These are phyloP conservation scores for Mycotypha africana DNA, from an alignment of 371 early-diverging fungal genomes.

Conservation along the genomic window DNA sequence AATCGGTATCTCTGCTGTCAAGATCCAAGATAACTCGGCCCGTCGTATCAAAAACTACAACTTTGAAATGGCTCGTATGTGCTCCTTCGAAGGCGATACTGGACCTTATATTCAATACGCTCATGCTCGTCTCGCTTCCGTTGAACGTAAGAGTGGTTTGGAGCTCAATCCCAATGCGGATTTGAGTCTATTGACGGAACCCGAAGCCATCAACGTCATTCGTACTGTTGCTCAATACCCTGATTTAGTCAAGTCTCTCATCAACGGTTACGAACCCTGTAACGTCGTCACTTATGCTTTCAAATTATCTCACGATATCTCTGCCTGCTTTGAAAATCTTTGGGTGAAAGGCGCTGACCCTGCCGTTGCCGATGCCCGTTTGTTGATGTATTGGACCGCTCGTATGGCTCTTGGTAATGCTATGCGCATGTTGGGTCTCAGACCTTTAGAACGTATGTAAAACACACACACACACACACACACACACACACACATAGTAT, in stretches of 20 bases:
- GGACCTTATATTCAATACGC: constrained; percentile 99
- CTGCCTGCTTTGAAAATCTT: constrained; percentile 76
- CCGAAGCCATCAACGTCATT: constrained; percentile 68
- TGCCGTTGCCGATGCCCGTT: constrained; percentile 75
- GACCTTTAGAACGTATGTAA: constrained; percentile 87
- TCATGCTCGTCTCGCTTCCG: constrained; percentile 93
- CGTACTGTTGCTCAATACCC: constrained; percentile 90
- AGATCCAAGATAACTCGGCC: constrained; percentile 96
- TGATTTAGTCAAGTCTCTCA: constrained; percentile 67
- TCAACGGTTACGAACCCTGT: constrained; percentile 84
- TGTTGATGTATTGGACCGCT: constrained; percentile 74
- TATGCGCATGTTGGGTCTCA: constrained; percentile 71
- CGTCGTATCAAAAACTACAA: constrained; percentile 97
- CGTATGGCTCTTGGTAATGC: constrained; percentile 84
- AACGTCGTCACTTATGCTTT: constrained; percentile 91
- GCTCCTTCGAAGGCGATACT: constrained; percentile 97
- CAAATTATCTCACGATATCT: constrained; percentile 82
- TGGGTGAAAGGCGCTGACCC: constrained; percentile 80
- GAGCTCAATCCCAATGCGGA: constrained; percentile 58
- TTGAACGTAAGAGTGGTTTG: constrained; percentile 78
- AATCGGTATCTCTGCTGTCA: constrained; percentile 87
- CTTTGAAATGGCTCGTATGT: constrained; percentile 95
- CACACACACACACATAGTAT: too few species aligned
- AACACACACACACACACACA: too few species aligned
- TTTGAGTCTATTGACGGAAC: constrained; percentile 65